Base-by-base conservation (phyloP, 441 rosid species). In the Gossypium gossypioides region DNA sequence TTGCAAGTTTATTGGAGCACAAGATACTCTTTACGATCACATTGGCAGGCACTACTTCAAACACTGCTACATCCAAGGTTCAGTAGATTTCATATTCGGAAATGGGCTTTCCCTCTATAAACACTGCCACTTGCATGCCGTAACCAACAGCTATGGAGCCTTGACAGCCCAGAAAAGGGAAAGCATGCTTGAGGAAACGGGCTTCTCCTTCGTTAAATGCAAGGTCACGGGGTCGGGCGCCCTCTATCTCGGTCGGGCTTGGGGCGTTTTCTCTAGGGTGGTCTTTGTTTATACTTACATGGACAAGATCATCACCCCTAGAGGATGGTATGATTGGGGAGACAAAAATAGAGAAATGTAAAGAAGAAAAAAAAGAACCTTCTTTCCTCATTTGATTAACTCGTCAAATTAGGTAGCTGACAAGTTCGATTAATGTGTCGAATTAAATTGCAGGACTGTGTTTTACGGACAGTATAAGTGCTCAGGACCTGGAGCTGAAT, bases 201-300 rank as follows among this genome's bases (percentile, higher is more conserved):
- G 99, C 15, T 95, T 95, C 88, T 95, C 99, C 2, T 95, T 92
- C 44, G 91, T 95, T 37, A 86, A 89, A 74, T 89, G 99, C 72
- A 91, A 87, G 80, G 97, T 95, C 80, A 95, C 99, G 60, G 96
- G 98, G 6, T 92, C 98, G 0, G 98, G 99, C 6, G 98, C 91
- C 1, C 85, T 95, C 3, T 92, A 83, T 71, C 85, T 95, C 1
- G 98, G 99, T 3, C 81, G 99, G 75, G 97, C 99, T 0, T 95
- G 98, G 98, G 97, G 98, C 9, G 89, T 96, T n/a, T 95, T 95
- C 77, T 95, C 99, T 6, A 84, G 99, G 60, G 99, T 91, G 1
- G 88, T 95, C 69, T 95, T 95, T 75, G 99, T 97, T 46, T 92
- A 88, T 79, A 95, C 99, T 9, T 88, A 87, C 63, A 92, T 92